Base-by-base conservation (phyloP, 192 early-diverging fungal species). In the Obelidium mucronatum region DNA sequence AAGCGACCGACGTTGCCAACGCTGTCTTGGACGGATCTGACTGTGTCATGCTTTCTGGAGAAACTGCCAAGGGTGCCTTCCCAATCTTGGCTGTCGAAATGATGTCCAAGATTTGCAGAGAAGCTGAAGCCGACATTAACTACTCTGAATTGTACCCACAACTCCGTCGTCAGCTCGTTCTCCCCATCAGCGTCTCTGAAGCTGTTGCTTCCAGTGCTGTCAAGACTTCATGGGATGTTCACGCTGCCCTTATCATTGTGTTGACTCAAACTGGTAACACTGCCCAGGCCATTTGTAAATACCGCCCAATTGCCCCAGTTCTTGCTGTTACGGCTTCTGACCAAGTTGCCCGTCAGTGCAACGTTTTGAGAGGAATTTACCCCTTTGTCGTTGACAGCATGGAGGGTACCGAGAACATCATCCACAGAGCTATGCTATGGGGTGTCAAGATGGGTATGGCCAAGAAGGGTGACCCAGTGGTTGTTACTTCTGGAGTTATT, bases 11-110 rank as follows among this genome's bases (percentile, higher is more conserved):
- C 82, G 97, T 99, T 36, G 96, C 97, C 44, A 99, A 99, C 84
- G 97, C 97, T 66, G 90, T 99, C 24, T 83, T 97, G 79, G 97
- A 99, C 79, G 97, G 97, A 66, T 93, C 95, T 48, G 97, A 99
- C 88, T 97, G 95, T 80, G 97, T 99, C 73, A 99, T 99, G 97
- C 85, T 99, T 55, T 96, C 95, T 55, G 97, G 97, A 61, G 97
- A 99, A 85, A 98, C 96, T 2, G 97, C 97, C 70, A 98, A 97
- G 87, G 97, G 97, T 13, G 78, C 86, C 51, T 96, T 96, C 84
- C 97, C 97, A 39, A 82, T 94, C 70, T 88, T 93, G 78, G 93
- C 97, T 33, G 94, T 99, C 53, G 82, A 89, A 55, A 98, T 96
- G 89, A 99, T 99, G 96, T 85, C 94, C 82, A 90, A 93, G 73